Evolutionary conservation across 371 early-diverging fungal species (phyloP).

Genomic region (Mucor piriformis): DNA sequence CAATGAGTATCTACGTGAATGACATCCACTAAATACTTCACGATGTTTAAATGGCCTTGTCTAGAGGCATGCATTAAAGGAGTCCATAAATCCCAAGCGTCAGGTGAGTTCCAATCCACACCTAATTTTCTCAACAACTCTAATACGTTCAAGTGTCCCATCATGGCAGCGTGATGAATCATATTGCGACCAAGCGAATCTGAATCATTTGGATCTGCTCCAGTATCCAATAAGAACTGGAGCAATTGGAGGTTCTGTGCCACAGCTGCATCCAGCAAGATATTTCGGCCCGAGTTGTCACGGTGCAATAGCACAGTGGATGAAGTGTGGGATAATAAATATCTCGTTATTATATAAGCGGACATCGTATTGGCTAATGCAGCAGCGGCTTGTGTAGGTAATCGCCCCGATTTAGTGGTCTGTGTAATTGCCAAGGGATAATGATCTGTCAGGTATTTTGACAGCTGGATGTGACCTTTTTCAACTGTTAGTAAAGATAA

Average conservation of each 20-base stretch:
- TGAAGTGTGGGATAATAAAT: conserved; percentile 30
- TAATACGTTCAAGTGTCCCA: conserved; percentile 41
- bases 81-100: conserved; percentile 57
- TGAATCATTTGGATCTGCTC: conserved; percentile 39
- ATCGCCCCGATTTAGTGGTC: conserved; percentile 47
- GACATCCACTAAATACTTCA: conserved; percentile 34
- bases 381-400: conserved; percentile 55
- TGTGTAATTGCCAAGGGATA: conserved; percentile 37
- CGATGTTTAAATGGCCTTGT: conserved; percentile 38
- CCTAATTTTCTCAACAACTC: conserved; percentile 13
- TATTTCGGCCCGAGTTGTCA: conserved; percentile 51
- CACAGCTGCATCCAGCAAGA: conserved; percentile 48
- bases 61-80: conserved; percentile 54
- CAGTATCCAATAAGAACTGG: conserved; percentile 30
- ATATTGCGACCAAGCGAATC: conserved; percentile 50
- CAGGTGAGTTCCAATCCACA: conserved; percentile 34
- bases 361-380: conserved; percentile 4
- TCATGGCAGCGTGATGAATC: conserved; percentile 57
- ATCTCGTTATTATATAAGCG: conserved; percentile 28
- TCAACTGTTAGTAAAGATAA: background rate
- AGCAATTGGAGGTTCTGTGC: conserved; percentile 40
- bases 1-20: conserved; percentile 17
- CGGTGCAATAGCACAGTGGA: conserved; percentile 25
- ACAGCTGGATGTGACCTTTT: conserved; percentile 42
- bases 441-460: conserved; percentile 37